These are phyloP conservation scores for Pseudogymnoascus sp. DNA, from an alignment of 2,329 filamentous ascomycete species.

Conservation along the genomic window DNA sequence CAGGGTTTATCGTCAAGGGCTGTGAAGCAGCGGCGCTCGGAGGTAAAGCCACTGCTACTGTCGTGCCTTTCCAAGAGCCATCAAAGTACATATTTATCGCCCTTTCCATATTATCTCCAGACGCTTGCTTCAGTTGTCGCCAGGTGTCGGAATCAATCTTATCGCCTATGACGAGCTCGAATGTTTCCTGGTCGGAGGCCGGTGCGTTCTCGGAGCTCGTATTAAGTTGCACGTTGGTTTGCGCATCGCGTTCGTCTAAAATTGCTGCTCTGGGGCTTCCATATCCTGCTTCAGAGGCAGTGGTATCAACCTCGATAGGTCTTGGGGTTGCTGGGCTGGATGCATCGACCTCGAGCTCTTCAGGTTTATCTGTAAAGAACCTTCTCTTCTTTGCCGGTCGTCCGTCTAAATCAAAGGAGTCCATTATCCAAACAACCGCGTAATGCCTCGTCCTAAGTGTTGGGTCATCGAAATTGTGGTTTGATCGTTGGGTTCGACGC, in stretches of 20 bases:
- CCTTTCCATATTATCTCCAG: conserved; percentile 48
- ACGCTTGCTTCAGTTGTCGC: conserved; percentile 42
- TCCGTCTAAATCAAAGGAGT: conserved; percentile 31
- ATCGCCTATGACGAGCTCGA: conserved; percentile 52
- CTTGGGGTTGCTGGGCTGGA: conserved; percentile 12
- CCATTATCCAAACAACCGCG: conserved; percentile 23
- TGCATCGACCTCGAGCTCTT: conserved; percentile 18
- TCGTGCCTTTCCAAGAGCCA: conserved; percentile 50
- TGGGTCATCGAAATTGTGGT: background rate
- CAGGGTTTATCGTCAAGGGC: conserved; percentile 20
- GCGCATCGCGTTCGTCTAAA: background rate
- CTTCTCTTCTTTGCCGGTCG: conserved; percentile 40
- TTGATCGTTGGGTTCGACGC: background rate
- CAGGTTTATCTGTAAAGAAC: conserved; percentile 34
- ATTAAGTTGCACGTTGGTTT: conserved; percentile 21
- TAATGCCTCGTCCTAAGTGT: background rate
- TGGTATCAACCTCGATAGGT: background rate
- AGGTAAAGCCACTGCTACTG: background rate
- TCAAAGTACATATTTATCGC: conserved; percentile 65
- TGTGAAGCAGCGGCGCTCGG: conserved; percentile 11
- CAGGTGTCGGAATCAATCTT: conserved; percentile 42
- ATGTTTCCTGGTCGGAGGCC: conserved; percentile 46
- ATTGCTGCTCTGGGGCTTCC: background rate
- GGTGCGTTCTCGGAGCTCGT: conserved; percentile 10
- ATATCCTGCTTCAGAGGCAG: background rate